Conservation (phyloP, 768 basidiomycete species). For the Austroboletus eburneus region DNA sequence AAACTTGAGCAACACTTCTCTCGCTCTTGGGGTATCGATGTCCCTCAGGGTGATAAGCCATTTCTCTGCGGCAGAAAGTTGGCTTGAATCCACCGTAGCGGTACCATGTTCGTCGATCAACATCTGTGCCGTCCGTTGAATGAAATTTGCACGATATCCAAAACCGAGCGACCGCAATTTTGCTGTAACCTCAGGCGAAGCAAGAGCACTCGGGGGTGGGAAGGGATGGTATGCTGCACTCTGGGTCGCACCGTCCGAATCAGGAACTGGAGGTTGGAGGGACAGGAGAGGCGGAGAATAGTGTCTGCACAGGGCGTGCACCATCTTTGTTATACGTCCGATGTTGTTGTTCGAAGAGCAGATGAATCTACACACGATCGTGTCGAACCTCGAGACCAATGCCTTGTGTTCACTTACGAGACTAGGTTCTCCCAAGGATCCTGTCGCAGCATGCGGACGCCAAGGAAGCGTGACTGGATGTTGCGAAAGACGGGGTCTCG, state of each 20-base stretch:
- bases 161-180: conserved; percentile 83
- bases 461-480: conserved; percentile 61
- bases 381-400: conserved; percentile 7
- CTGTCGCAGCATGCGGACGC: conserved; percentile 85
- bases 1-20: conserved; percentile 74
- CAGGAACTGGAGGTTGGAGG: conserved; percentile 30
- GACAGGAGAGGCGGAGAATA: conserved; percentile 71
- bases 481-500: conserved; percentile 73
- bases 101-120: conserved; percentile 53
- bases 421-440: conserved; percentile 96
- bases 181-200: conserved; percentile 50
- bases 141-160: conserved; percentile 91
- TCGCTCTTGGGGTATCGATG: conserved; percentile 51
- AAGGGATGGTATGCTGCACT: conserved; percentile 68
- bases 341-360: conserved; percentile 99
- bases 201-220: conserved; percentile 70
- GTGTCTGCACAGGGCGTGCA: conserved; percentile 72
- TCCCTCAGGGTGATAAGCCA: conserved; percentile 58
- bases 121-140: conserved; percentile 79
- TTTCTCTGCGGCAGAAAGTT: conserved; percentile 44
- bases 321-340: conserved; percentile 88
- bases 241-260: conserved; percentile 32
- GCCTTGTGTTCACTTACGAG: conserved; percentile 56
- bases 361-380: conserved; percentile 65
- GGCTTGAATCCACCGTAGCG: conserved; percentile 17